These are phyloP conservation scores for Bryoerythrophyllum caledonicum DNA, from an alignment of 225 moss, liverwort and hornwort species.

Conservation along the genomic window DNA sequence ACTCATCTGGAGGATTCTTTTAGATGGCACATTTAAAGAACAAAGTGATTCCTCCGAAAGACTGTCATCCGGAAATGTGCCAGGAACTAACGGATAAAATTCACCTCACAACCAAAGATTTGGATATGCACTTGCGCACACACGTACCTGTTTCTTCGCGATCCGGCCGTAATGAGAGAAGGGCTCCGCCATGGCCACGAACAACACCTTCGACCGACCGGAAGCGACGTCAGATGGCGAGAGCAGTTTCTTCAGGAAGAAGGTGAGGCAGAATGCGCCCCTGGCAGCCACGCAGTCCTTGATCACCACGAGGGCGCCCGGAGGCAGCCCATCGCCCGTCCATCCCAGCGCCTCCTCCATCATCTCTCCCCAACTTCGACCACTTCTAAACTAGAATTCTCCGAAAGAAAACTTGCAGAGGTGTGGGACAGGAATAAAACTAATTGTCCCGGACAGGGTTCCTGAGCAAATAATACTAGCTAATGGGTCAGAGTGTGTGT, in stretches of 20 bases:
- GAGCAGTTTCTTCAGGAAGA: slow-evolving; percentile 73
- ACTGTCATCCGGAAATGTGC: too few relatives aligned
- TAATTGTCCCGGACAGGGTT: too few relatives aligned
- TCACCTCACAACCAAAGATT: too few relatives aligned
- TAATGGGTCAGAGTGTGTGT: neutral
- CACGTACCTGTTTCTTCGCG: slow-evolving; percentile 69
- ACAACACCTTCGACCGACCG: slow-evolving; percentile 50
- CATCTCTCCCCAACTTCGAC: neutral
- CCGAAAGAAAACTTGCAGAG: neutral
- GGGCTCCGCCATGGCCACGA: slow-evolving; percentile 71
- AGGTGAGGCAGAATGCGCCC: slow-evolving; percentile 70
- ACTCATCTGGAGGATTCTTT: too few relatives aligned
- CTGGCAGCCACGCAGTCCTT: slow-evolving; percentile 74
- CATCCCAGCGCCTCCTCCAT: slow-evolving; percentile 59
- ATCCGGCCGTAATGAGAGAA: slow-evolving; percentile 84
- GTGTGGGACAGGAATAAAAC: too few relatives aligned
- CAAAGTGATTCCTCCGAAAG: too few relatives aligned
- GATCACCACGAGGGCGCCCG: slow-evolving; percentile 60
- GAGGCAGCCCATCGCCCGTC: slow-evolving; percentile 38
- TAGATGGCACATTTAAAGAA: too few relatives aligned
- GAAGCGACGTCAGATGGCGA: slow-evolving; percentile 28
- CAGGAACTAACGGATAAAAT: too few relatives aligned
- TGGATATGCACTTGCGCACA: too few relatives aligned
- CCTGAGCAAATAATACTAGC: too few relatives aligned
- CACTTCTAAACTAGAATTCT: too few relatives aligned